Evolutionary conservation across 1,139 yeast species (phyloP).

Genomic region (Geotrichum klebahnii): DNA sequence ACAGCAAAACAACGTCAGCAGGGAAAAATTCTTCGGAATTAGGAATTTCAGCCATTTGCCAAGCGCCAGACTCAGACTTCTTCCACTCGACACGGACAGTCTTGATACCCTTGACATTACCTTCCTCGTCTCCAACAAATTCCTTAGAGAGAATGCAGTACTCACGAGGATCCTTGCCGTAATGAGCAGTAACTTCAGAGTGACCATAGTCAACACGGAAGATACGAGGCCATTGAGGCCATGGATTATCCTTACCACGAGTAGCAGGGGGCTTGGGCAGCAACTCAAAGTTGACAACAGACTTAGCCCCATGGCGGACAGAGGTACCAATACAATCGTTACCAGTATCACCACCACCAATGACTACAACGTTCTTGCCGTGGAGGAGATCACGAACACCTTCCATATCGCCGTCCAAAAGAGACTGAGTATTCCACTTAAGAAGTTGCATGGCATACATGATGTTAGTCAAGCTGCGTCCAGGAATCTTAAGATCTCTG

Average conservation of each 20-base stretch:
- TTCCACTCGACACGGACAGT: constrained; percentile 98
- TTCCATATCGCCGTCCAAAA: constrained; percentile 75
- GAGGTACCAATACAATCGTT: constrained; percentile 98
- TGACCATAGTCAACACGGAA: constrained; percentile 98
- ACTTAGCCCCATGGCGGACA: constrained; percentile 93
- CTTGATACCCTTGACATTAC: constrained; percentile 85
- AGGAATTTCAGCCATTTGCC: constrained; percentile 99
- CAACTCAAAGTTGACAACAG: constrained; percentile 92
- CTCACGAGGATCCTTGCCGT: constrained; percentile 96
- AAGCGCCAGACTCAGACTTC: constrained; percentile 89
- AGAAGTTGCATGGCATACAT: constrained; percentile 92
- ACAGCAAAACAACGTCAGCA: constrained; percentile 87
- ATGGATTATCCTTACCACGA: constrained; percentile 93
- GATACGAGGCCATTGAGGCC: constrained; percentile 99
- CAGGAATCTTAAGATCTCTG: constrained; percentile 89
- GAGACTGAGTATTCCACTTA: constrained; percentile 83
- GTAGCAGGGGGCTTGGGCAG: constrained; percentile 85
- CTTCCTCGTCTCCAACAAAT: constrained; percentile 89
- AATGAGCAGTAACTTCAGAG: constrained; percentile 88
- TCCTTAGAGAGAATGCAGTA: constrained; percentile 92
- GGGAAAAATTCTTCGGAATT: constrained; percentile 91
- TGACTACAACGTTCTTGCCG: constrained; percentile 89
- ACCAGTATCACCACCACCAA: constrained; percentile 99
- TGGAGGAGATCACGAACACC: constrained; percentile 65
- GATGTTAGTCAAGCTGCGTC: constrained; percentile 84